phyloP scores from a whole-genome alignment of 441 rosid species.

The Syzygium syzygioides region DNA sequence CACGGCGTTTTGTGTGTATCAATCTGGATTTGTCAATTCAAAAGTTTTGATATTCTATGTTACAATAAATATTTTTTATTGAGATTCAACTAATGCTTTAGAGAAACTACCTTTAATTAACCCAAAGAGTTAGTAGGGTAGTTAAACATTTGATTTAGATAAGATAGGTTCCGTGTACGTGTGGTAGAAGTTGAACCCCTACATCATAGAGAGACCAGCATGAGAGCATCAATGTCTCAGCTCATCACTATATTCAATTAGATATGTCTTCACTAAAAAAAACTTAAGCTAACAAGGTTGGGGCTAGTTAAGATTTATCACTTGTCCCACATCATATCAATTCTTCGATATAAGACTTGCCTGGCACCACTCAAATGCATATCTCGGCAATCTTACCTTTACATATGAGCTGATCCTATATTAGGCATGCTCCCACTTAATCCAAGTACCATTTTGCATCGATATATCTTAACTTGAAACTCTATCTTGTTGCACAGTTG shows the following conservation, averaged over 20 bases:
- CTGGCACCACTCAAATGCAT: not conserved
- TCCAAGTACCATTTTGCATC: not conserved
- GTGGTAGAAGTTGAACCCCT: not conserved
- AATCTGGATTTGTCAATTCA: not conserved
- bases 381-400: not conserved
- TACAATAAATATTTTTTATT: not conserved
- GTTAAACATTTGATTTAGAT: not conserved
- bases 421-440: not conserved
- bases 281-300: not conserved
- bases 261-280: not conserved
- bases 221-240: not conserved
- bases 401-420: not conserved
- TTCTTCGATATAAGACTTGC: not conserved
- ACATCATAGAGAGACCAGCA: not conserved
- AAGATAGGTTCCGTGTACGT: not conserved
- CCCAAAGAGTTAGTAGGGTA: not conserved
- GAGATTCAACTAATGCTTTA: not conserved
- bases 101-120: not conserved
- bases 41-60: not conserved
- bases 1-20: not conserved
- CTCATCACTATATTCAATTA: not conserved
- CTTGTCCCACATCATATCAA: not conserved
- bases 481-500: not conserved
- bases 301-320: not conserved
- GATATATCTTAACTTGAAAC: not conserved